Percentiles rank a stretch among this genome's conserved stretches.
Evolutionary conservation across 306 rosid genomes (phyloP).

Genomic region (Sphenostylis stenocarpa): DNA sequence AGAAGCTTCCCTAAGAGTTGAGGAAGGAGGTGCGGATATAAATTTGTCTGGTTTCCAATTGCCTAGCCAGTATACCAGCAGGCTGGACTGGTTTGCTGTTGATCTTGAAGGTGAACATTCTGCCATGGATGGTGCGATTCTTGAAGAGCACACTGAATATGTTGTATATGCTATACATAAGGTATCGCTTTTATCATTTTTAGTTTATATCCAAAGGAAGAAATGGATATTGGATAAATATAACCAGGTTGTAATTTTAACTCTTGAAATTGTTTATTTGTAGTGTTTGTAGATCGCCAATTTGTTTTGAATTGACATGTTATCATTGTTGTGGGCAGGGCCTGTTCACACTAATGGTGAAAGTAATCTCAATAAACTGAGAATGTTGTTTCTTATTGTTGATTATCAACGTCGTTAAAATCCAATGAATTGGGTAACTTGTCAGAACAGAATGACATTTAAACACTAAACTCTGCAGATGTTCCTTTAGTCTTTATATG

Average conservation of each 20-base stretch:
- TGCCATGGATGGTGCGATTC: slow-evolving; percentile 95
- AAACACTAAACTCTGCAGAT: neutral
- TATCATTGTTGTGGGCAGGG: neutral
- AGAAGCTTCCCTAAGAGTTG: slow-evolving; percentile 60
- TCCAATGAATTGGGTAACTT: slow-evolving; percentile 12
- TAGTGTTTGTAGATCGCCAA: neutral
- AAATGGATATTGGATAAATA: slow-evolving; percentile 28
- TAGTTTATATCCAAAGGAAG: slow-evolving; percentile 19
- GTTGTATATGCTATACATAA: slow-evolving; percentile 88
- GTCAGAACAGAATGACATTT: slow-evolving; percentile 9
- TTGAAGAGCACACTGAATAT: slow-evolving; percentile 86
- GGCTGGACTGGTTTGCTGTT: slow-evolving; percentile 92
- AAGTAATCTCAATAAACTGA: neutral
- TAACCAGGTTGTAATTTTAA: slow-evolving; percentile 23
- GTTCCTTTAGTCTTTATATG: neutral
- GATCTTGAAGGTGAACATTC: slow-evolving; percentile 99
- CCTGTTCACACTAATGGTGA: neutral
- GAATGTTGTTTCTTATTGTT: neutral
- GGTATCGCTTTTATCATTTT: slow-evolving; percentile 51
- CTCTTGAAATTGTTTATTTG: slow-evolving; percentile 4
- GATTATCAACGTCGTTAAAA: neutral
- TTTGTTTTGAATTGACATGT: slow-evolving; percentile 18
- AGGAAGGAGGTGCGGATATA: slow-evolving; percentile 61
- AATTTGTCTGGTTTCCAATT: slow-evolving; percentile 48
- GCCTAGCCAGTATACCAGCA: slow-evolving; percentile 64